Base-by-base conservation (phyloP, 352 stramenopile genomes). In the Pythium brassicae region DNA sequence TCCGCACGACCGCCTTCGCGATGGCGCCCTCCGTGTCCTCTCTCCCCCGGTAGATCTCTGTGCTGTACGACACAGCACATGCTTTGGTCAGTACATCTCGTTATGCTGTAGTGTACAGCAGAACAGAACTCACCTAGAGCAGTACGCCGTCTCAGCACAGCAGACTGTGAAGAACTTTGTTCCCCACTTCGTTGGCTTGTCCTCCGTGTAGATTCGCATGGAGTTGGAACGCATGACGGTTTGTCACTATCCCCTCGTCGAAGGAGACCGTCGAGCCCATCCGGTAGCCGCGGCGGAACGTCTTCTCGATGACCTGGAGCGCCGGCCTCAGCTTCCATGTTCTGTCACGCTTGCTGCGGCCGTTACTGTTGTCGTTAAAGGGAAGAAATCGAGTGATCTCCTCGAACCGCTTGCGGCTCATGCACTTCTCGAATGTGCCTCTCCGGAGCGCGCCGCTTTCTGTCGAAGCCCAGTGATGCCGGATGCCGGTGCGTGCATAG, bases 141-240 rank as follows among this genome's bases (percentile, higher is more conserved):
- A 44, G 39, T 44, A 44, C 12, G 53, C 27, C 4, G 44, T 53
- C 43, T 53, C 44, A 3, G 44, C 53, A 15, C 53, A 59, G 19
- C 53, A 59, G 10, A 44, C 53, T 5, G 48, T 4, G 32, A 44
- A 53, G 34, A 59, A 53, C 34, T 59, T 59, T 2, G 29, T 53
- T 0, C 53, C 53, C 43, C 45, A 59, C 23, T 59, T 59, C n/a
- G 27, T 59, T 4, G 45, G 53, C 22, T 59, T 53, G n/a, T 34
- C 53, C 20, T 40, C 19, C 44, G 53, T 59, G 20, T 59, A 59
- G 4, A 59, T 44, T 2, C 35, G 20, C 19, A 59, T 29, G 2
- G 53, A 27, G 19, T 59, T 59, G n/a, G 29, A 44, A 52, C 2
- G 26, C 23, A 15, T 22, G 35, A 1, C 50, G 35, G 25, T 25